Base-by-base conservation (phyloP, 257 asterid species). In the Salvia rosmarinus region DNA sequence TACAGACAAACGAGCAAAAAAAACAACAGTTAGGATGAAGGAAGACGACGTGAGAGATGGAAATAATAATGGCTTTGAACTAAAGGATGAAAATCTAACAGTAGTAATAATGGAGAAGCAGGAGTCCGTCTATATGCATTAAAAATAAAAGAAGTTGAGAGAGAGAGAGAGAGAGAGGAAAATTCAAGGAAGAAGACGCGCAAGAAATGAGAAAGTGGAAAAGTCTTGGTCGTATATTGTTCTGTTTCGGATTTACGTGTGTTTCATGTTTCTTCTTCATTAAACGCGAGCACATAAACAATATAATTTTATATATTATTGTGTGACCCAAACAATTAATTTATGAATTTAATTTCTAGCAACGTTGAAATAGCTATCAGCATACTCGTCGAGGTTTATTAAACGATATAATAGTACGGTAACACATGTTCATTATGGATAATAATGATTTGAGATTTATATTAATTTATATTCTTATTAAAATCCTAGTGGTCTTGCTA, bases 31-130 rank as follows among this genome's bases (percentile, higher is more conserved):
- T n/a, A 68, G 7, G 35, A 47, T 67, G 30, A 61, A 74, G 58
- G 76, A 75, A 25, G 71, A 61, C 28, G 54, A 74, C 43, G 75
- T 65, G 80, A 80, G 75, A 43, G 73, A 64, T 69, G 77, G 43
- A 39, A 70, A 81, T 11, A 32, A 49, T 42, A 54, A 51, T 21
- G 47, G 78, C 35, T 21, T 44, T 79, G 39, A 51, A 71, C 50
- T 20, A 47, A 0, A 19, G 1, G n/a, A 30, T 5, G 4, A 23
- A 58, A 51, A 46, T 35, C 10, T 7, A 67, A 55, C 28, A 47
- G 25, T 11, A 37, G 8, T 4, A 28, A 5, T 47, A 58, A 71
- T 40, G 69, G 55, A 63, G 39, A 20, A 2, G 68, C 2, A 51
- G 63, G 67, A 34, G 37, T 34, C 17, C 8, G 11, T 5, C 11